A percentile compares a stretch with the other conserved stretches of the same genome.
phyloP scores from a whole-genome alignment of 495 filamentous ascomycete genomes.

The Podospora fimiseda region DNA sequence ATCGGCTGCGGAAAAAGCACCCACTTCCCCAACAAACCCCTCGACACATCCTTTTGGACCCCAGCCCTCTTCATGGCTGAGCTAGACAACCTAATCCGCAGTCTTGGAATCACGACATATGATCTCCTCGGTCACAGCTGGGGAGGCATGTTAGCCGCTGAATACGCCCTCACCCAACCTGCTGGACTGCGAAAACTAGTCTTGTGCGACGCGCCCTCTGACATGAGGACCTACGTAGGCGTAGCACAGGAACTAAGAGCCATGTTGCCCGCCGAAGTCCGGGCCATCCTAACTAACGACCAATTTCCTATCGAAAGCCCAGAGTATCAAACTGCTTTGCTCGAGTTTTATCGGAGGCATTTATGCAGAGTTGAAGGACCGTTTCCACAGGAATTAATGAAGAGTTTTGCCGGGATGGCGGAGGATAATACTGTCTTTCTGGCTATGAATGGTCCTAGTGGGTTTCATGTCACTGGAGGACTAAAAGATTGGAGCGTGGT shows the following conservation, averaged over 20 bases:
- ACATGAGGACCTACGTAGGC: slow-evolving; percentile 17
- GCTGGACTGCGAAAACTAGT: slow-evolving; percentile 17
- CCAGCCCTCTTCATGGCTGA: slow-evolving; percentile 41
- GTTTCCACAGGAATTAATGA: slow-evolving; percentile 27
- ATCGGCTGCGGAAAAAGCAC: slow-evolving; percentile 44
- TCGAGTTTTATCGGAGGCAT: slow-evolving; percentile 37
- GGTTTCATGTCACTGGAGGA: slow-evolving; percentile 30
- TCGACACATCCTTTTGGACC: slow-evolving; percentile 42
- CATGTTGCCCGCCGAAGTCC: slow-evolving; percentile 14
- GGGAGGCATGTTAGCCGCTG: slow-evolving; percentile 46
- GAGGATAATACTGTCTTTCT: slow-evolving; percentile 38
- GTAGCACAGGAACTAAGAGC: slow-evolving; percentile 11
- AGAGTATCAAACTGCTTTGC: slow-evolving; percentile 40
- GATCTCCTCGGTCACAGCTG: slow-evolving; percentile 44
- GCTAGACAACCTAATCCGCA: slow-evolving; percentile 42
- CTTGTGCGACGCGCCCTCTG: slow-evolving; percentile 19
- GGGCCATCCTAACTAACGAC: slow-evolving; percentile 9
- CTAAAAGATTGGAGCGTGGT: slow-evolving; percentile 31
- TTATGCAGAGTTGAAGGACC: slow-evolving; percentile 32
- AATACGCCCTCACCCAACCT: slow-evolving; percentile 21
- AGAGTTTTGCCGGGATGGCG: slow-evolving; percentile 24
- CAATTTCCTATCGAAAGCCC: slow-evolving; percentile 6
- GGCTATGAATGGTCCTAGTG: slow-evolving; percentile 42
- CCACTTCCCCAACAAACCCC: slow-evolving; percentile 35
- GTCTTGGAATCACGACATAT: slow-evolving; percentile 35